A percentile compares a stretch with the other conserved stretches of the same genome.
Evolutionary conservation across 305 asterid species (phyloP).

Genomic region (Striga hermonthica): DNA sequence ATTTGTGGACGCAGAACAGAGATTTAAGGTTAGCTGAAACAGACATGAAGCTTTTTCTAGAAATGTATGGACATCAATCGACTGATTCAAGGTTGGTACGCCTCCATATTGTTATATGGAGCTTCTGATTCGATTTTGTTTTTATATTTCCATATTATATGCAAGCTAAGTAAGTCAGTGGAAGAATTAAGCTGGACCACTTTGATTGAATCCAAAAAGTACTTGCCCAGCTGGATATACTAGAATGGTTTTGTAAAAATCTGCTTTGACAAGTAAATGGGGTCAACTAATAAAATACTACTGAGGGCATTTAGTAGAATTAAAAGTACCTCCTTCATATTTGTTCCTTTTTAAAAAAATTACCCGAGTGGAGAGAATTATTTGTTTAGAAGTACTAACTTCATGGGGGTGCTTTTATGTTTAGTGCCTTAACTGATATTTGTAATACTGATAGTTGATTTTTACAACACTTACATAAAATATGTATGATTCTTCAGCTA

Average conservation of each 20-base stretch:
- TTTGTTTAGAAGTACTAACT: too few species aligned
- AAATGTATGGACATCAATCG: slow-evolving; percentile 64
- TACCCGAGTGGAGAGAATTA: too few species aligned
- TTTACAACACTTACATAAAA: neutral
- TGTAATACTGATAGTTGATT: neutral
- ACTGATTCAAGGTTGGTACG: slow-evolving; percentile 67
- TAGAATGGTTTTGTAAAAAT: slow-evolving; percentile 15
- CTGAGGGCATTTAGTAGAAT: neutral
- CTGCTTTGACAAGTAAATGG: neutral
- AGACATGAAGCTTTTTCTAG: slow-evolving; percentile 71
- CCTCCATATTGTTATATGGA: slow-evolving; percentile 7
- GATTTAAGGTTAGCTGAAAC: slow-evolving; percentile 60
- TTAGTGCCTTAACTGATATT: neutral
- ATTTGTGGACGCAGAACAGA: slow-evolving; percentile 56
- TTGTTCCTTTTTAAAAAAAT: too few species aligned
- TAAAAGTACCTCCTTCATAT: too few species aligned
- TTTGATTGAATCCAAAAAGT: too few species aligned
- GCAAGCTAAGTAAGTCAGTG: neutral
- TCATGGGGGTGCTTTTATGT: too few species aligned
- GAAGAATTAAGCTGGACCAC: too few species aligned
- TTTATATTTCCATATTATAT: slow-evolving; percentile 4
- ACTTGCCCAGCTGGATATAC: neutral
- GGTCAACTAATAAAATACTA: neutral
- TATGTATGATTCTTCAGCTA: neutral
- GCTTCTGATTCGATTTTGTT: slow-evolving; percentile 21